These are phyloP conservation scores for Usnea hakonensis DNA, from an alignment of 495 filamentous ascomycete genomes.

Conservation along the genomic window DNA sequence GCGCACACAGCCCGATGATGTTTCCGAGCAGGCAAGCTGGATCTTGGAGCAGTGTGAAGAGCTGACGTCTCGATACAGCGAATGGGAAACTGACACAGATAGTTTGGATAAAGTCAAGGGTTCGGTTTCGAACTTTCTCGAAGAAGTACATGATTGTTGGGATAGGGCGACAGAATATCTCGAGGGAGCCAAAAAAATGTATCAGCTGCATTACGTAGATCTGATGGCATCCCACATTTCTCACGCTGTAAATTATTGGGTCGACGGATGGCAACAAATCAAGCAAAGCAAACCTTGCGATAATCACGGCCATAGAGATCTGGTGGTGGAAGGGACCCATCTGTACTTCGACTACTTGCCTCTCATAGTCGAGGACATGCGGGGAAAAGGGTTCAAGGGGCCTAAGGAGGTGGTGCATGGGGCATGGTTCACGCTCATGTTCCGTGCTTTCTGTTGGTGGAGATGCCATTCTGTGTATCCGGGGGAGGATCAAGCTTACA, in stretches of 20 bases:
- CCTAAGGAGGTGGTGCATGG: constrained; percentile 13
- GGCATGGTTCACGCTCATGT: constrained; percentile 18
- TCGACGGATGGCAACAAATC: not conserved
- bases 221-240: constrained; percentile 15
- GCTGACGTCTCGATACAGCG: not conserved
- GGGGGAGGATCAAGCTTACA: constrained; percentile 2
- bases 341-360: constrained; percentile 20
- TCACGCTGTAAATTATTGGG: constrained; percentile 10
- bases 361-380: constrained; percentile 12
- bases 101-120: not conserved
- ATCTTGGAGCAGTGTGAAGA: not conserved
- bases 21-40: not conserved
- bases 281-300: not conserved
- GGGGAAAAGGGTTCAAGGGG: constrained; percentile 1
- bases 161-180: not conserved
- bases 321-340: constrained; percentile 20
- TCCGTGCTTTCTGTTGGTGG: constrained; percentile 23
- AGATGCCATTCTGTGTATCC: constrained; percentile 18
- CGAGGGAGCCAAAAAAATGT: not conserved
- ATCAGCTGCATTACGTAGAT: constrained; percentile 8
- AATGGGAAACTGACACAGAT: not conserved
- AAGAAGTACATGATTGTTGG: not conserved
- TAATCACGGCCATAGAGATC: constrained; percentile 11
- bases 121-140: not conserved
- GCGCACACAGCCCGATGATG: not conserved